These are phyloP conservation scores for Diaporthe sp. DNA, from an alignment of 2,329 filamentous ascomycete species.

Conservation along the genomic window DNA sequence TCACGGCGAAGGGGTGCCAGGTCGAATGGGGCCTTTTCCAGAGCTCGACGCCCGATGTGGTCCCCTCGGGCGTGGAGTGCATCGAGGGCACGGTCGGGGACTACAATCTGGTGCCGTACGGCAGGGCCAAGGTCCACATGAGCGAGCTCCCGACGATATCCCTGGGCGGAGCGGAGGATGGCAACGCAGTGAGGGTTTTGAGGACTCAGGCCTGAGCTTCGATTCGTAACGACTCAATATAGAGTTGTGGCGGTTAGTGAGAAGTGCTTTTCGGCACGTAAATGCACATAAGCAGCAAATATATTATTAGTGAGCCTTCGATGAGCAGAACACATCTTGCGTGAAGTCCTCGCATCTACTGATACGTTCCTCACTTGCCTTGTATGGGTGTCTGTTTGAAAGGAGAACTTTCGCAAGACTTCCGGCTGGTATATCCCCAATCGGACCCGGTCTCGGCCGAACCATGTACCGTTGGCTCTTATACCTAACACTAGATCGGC, in stretches of 20 bases:
- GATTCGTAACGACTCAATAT: background rate
- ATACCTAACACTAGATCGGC: background rate
- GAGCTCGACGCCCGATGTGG: slow-evolving; percentile 36
- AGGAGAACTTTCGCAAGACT: background rate
- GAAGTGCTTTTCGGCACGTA: background rate
- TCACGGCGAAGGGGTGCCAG: slow-evolving; percentile 41
- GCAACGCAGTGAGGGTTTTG: background rate
- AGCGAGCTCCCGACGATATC: slow-evolving; percentile 39
- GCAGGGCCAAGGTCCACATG: slow-evolving; percentile 44
- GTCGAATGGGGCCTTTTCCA: slow-evolving; percentile 39
- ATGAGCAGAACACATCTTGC: no score
- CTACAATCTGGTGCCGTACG: slow-evolving; percentile 42
- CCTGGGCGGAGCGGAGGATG: background rate
- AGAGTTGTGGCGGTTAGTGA: background rate
- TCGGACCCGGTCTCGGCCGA: background rate
- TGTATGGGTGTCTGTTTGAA: background rate
- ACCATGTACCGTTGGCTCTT: background rate
- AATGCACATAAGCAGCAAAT: background rate
- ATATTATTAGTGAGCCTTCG: background rate
- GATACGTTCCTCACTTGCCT: no score
- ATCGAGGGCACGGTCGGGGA: slow-evolving; percentile 9
- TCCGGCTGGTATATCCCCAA: background rate
- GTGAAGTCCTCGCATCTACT: background rate
- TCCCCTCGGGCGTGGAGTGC: slow-evolving; percentile 36
- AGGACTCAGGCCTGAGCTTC: background rate